These are phyloP conservation scores for Lachancea lanzarotensis DNA, from an alignment of 805 yeast species.

Conservation along the genomic window DNA sequence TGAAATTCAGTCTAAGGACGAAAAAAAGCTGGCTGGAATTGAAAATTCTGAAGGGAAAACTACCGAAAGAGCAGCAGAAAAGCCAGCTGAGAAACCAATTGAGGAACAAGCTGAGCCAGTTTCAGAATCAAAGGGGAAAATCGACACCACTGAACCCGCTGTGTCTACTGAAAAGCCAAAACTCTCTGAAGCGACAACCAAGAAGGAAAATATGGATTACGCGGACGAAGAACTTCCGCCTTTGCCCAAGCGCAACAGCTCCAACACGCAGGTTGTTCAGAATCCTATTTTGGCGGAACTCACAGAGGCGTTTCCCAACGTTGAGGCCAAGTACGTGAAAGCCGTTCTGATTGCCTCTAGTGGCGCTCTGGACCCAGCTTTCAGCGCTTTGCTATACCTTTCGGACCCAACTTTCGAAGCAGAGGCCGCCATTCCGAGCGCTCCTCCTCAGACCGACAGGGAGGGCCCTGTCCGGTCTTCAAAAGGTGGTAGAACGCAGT, in stretches of 20 bases:
- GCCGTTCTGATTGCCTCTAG: constrained; percentile 82
- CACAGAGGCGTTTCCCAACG: constrained; percentile 77
- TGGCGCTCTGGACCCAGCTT: constrained; percentile 77
- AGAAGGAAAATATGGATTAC: constrained; percentile 14
- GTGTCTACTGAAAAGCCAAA: neutral
- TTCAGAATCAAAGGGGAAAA: neutral
- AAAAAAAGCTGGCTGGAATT: neutral
- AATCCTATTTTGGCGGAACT: constrained; percentile 43
- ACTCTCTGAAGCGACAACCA: neutral
- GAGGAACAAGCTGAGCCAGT: neutral
- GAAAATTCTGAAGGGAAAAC: neutral
- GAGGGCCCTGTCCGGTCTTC: constrained; percentile 25
- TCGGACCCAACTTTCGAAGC: constrained; percentile 58
- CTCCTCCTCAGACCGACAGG: constrained; percentile 15
- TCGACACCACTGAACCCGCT: constrained; percentile 1
- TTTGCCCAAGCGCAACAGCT: constrained; percentile 21
- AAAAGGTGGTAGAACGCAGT: constrained; percentile 35
- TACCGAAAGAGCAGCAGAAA: neutral
- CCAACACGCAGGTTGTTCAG: constrained; percentile 6
- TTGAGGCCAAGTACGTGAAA: constrained; percentile 62
- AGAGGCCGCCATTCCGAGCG: constrained; percentile 45
- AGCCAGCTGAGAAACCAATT: neutral
- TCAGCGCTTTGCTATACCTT: constrained; percentile 74
- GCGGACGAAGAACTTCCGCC: constrained; percentile 19
- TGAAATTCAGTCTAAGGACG: neutral